Base-by-base conservation (phyloP, 2,329 filamentous ascomycete species). In the Chaetomium sp. region DNA sequence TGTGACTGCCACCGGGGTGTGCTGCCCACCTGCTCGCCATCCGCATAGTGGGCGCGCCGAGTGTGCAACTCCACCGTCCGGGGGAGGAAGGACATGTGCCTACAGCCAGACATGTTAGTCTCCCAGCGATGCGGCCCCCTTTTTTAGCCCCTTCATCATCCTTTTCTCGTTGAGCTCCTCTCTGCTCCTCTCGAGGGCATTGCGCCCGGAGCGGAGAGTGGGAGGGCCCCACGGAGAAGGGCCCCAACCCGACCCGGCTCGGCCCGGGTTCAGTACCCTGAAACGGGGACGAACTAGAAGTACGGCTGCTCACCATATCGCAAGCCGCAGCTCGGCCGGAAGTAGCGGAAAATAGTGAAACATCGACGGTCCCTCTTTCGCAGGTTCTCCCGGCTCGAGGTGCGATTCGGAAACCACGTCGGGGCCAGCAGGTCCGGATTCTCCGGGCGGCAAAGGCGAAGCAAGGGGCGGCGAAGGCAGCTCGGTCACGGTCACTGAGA, bases 1-100 rank as follows among this genome's bases (percentile, higher is more conserved):
- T 56, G 60, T 2, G 68, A 69, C 49, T 67, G 65, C 69, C 69
- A 72, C 41, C 59, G 57, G 12, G 59, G 58, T 7, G 54, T 48
- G 27, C 52, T 45, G 53, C 54, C 59, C 49, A 54, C 49, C 14
- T 54, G 49, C 45, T 61, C 54, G 38, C 53, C 50, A 51, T 63
- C 60, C 37, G 67, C 66, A 54, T 71, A 70, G 61, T 67, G 64
- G 33, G 62, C 56, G 42, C 62, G 63, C 33, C 64, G 65, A 9
- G 64, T 64, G 58, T 71, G 70, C 32, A 72, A 56, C 58, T 69
- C 70, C 37, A 72, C 59, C 33, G 67, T 65, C 32, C 70, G 69
- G 1, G 68, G 67, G 10, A 61, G 45, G 47, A 72, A 68, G 3
- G 70, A 68, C 37, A 63, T 56, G 19, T 64, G 54, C 70, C 58